Conservation (phyloP, 1,284 basidiomycete species). For the Fomitopsis betulina region DNA sequence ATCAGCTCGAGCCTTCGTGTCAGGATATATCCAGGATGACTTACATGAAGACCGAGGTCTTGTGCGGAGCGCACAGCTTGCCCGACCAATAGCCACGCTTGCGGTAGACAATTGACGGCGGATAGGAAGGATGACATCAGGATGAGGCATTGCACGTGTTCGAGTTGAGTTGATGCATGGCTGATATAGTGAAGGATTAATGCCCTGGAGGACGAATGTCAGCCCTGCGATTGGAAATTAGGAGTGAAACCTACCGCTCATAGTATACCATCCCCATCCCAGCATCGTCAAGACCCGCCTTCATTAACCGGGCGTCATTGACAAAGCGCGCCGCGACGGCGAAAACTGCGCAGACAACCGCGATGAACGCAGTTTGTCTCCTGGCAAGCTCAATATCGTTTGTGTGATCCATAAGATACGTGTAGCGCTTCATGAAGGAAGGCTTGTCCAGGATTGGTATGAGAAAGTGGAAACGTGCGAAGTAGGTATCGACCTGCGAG, state of each 20-base stretch:
- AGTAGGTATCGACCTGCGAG: constrained; percentile 78
- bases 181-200: constrained; percentile 87
- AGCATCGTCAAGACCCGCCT: constrained; percentile 61
- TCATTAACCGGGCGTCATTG: constrained; percentile 61
- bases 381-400: constrained; percentile 48
- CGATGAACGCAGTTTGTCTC: constrained; percentile 65
- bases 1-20: constrained; percentile 7
- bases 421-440: constrained; percentile 70
- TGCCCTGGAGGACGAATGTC: constrained; percentile 42
- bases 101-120: constrained; percentile 85
- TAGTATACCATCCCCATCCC: constrained; percentile 86
- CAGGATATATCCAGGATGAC: constrained; percentile 26
- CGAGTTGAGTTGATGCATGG: constrained; percentile 72
- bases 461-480: constrained; percentile 78
- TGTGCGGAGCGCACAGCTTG: constrained; percentile 85
- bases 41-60: constrained; percentile 85
- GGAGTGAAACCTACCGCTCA: constrained; percentile 54
- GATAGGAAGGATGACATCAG: constrained; percentile 86
- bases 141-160: constrained; percentile 85
- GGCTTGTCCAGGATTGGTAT: constrained; percentile 83
- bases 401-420: constrained; percentile 66
- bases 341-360: constrained; percentile 79
- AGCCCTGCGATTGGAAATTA: background rate
- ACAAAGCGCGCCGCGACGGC: constrained; percentile 77
- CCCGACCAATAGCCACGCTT: constrained; percentile 86